These are phyloP conservation scores for Aspergillus funiculosus DNA, from an alignment of 495 filamentous ascomycete species.

Conservation along the genomic window DNA sequence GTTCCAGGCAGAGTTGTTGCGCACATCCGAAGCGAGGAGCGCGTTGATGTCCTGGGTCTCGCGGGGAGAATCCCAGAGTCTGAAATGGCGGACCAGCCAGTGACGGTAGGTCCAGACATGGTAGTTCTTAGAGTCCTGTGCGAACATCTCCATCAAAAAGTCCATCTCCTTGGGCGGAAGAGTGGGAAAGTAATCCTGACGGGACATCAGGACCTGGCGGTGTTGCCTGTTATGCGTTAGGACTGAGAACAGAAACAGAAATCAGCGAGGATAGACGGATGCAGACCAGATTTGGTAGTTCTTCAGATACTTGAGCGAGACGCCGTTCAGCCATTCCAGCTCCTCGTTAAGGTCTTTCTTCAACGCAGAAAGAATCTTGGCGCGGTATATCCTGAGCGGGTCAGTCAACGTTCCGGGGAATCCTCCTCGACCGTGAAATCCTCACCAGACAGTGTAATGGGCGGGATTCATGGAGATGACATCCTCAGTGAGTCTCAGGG, in stretches of 20 bases:
- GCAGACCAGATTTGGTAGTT: slow-evolving; percentile 92
- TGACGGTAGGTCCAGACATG: slow-evolving; percentile 97
- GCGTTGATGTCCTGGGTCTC: slow-evolving; percentile 66
- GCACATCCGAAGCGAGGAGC: slow-evolving; percentile 69
- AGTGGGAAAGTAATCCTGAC: slow-evolving; percentile 50
- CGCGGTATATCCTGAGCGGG: slow-evolving; percentile 69
- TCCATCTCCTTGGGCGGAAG: slow-evolving; percentile 55
- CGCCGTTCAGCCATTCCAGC: slow-evolving; percentile 74
- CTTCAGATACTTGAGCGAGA: slow-evolving; percentile 79
- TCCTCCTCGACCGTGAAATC: slow-evolving; percentile 1
- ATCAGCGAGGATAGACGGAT: not conserved
- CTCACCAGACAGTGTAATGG: slow-evolving; percentile 93
- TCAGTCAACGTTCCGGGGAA: not conserved
- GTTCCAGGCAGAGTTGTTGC: slow-evolving; percentile 97
- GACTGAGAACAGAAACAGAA: not conserved
- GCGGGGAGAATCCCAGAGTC: slow-evolving; percentile 55
- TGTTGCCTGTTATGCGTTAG: slow-evolving; percentile 61
- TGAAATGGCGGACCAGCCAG: slow-evolving; percentile 81
- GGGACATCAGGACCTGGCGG: slow-evolving; percentile 70
- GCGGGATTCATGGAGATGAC: slow-evolving; percentile 90
- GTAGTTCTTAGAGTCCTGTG: slow-evolving; percentile 89
- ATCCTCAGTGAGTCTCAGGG: slow-evolving; percentile 75
- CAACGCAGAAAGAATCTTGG: slow-evolving; percentile 64
- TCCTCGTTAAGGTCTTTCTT: slow-evolving; percentile 63
- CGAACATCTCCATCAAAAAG: slow-evolving; percentile 79